Conservation (phyloP, 345 rosid species). For the Angophora floribunda region DNA sequence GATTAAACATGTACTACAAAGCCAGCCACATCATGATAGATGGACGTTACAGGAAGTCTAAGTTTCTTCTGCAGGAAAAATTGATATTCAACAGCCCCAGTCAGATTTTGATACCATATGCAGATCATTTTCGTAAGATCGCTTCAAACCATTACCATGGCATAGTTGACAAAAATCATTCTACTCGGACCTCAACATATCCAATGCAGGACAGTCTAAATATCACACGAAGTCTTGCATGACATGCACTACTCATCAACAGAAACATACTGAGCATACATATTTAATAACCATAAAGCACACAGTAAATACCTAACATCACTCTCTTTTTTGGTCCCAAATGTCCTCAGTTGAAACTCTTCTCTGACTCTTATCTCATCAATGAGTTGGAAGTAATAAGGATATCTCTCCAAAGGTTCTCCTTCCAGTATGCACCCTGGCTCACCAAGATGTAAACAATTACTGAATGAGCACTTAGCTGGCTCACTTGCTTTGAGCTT, state of each 20-base stretch:
- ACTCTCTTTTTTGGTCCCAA: constrained; percentile 80
- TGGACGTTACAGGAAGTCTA: not conserved
- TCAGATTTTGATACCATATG: not conserved
- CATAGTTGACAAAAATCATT: not conserved
- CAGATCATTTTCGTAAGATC: not conserved
- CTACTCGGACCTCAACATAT: not conserved
- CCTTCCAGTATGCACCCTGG: constrained; percentile 76
- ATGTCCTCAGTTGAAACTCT: constrained; percentile 79
- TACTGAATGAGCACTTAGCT: constrained; percentile 57
- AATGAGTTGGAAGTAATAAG: constrained; percentile 68
- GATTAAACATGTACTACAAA: not conserved
- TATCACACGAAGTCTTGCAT: not conserved
- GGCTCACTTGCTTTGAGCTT: constrained; percentile 29
- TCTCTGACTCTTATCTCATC: constrained; percentile 88
- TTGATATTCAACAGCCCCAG: not conserved
- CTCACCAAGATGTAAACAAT: constrained; percentile 85
- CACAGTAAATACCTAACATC: constrained; percentile 56
- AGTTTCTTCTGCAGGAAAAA: not conserved
- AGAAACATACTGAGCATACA: not conserved
- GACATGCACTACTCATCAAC: not conserved
- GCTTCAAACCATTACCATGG: not conserved
- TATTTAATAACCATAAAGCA: not conserved
- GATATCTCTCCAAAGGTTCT: constrained; percentile 75
- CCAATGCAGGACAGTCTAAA: not conserved
- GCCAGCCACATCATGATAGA: not conserved